A percentile compares a stretch with the other conserved stretches of the same genome.
Evolutionary conservation across 2,329 filamentous ascomycete species (phyloP).

Genomic region (Fusarium dimerum): DNA sequence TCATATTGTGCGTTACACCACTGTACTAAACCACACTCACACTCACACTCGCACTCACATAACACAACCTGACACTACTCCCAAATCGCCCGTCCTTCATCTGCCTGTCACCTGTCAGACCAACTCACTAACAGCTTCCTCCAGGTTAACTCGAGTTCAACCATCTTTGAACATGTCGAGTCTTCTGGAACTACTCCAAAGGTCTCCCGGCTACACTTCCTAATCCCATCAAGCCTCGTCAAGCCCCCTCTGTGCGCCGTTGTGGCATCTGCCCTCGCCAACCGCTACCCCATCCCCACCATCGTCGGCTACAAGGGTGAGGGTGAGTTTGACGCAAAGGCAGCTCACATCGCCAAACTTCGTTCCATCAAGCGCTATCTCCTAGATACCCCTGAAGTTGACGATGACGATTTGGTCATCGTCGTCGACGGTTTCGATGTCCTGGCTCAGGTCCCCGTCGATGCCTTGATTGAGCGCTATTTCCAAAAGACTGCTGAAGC

Average conservation of each 20-base stretch:
- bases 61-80: too few relatives aligned
- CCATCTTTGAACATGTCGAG: too few relatives aligned
- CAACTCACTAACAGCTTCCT: too few relatives aligned
- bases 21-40: too few relatives aligned
- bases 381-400: constrained; percentile 4
- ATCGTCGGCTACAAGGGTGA: constrained; percentile 23
- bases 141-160: too few relatives aligned
- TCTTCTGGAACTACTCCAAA: not conserved
- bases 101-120: too few relatives aligned
- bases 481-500: constrained; percentile 13
- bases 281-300: constrained; percentile 23
- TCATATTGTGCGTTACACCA: too few relatives aligned
- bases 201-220: constrained; percentile 20
- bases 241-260: constrained; percentile 18
- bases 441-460: constrained; percentile 24
- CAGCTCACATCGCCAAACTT: constrained; percentile 23
- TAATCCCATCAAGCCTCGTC: constrained; percentile 17
- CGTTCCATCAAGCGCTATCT: constrained; percentile 14
- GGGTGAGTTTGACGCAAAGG: constrained; percentile 12
- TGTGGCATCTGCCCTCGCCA: constrained; percentile 19
- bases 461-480: constrained; percentile 24
- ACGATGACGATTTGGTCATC: constrained; percentile 22
- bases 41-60: too few relatives aligned
- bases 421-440: constrained; percentile 27
- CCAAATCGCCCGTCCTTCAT: too few relatives aligned